Percentiles rank a stretch among this genome's conserved stretches.
These are phyloP conservation scores for Acacia melanoxylon DNA, from an alignment of 306 rosid species.

Conservation along the genomic window DNA sequence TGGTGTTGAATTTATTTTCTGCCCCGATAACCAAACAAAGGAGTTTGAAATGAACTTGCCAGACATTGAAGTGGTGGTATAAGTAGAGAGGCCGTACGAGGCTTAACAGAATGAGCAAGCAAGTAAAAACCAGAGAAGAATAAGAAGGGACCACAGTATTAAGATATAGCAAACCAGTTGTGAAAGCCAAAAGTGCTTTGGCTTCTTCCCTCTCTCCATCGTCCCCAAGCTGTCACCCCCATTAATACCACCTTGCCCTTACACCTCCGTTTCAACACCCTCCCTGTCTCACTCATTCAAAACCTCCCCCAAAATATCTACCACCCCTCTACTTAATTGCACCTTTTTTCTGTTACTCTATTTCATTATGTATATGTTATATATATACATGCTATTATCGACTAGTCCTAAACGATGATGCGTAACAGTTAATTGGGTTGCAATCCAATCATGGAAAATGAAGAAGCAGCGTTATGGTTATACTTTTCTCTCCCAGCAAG, in stretches of 20 bases:
- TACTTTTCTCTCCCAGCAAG: not conserved
- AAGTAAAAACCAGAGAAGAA: not conserved
- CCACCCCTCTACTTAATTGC: not conserved
- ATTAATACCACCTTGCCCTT: not conserved
- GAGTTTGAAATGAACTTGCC: not conserved
- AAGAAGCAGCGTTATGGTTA: not conserved
- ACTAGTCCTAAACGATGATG: not conserved
- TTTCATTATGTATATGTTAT: no score
- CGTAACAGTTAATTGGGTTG: not conserved
- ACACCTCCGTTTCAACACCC: not conserved
- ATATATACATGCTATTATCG: not conserved
- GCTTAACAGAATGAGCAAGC: not conserved
- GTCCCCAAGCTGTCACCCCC: not conserved
- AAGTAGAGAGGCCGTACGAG: no score
- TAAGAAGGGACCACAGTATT: not conserved
- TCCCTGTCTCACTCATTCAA: not conserved
- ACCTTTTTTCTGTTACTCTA: not conserved
- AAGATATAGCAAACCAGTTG: not conserved
- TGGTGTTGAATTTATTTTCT: not conserved
- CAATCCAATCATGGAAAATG: not conserved
- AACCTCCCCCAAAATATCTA: not conserved
- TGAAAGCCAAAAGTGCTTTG: constrained; percentile 23
- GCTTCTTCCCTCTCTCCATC: not conserved
- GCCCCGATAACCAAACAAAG: not conserved
- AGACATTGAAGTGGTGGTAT: no score